Base-by-base conservation (phyloP, 768 basidiomycete species). In the Phaeolepiota aurea region DNA sequence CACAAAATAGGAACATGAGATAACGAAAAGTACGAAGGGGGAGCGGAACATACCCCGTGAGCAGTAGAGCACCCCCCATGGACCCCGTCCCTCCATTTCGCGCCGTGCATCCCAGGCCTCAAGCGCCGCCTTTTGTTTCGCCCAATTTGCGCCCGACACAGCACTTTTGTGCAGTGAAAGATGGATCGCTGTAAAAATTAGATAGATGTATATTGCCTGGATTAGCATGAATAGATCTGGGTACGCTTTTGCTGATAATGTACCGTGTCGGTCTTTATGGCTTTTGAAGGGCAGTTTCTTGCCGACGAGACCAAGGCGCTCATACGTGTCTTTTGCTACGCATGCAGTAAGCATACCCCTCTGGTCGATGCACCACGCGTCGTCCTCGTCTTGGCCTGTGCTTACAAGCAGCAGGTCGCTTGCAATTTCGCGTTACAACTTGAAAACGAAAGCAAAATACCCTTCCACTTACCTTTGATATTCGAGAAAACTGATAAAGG, bases 351-450 rank as follows among this genome's bases (percentile, higher is more conserved):
- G 56, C 32, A 77, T 48, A 3, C 79, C 77, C 13, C 79, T 71
- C 2, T 69, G 63, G 49, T 86, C 82, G 41, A 85, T 63, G 50
- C 79, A 82, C 85, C 86, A 87, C 2, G 66, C 68, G 44, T 84
- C 82, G 20, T 77, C 72, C 3, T 51, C 52, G 21, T 55, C 45
- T 22, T 53, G 50, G 18, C 57, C 48, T 3, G 52, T 43, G 43
- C 64, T 65, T 13, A 74, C 43, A 28, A 66, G 59, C 20, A 66
- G 57, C 31, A 74, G 48, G 3, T 52, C 48, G 20, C 73, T 76
- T 32, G 15, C 30, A 35, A 35, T 28, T 2, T 28, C 14, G 20
- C 40, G 20, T 20, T 20, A 15, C 16, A 38, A 16, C 38, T 43
- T 19, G 40, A 32, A 20, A 5, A 12, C 20, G 32, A 21, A 37